These are phyloP conservation scores for Chaetoceros tenuissimus DNA, from an alignment of 108 stramenopile genomes.

Conservation along the genomic window DNA sequence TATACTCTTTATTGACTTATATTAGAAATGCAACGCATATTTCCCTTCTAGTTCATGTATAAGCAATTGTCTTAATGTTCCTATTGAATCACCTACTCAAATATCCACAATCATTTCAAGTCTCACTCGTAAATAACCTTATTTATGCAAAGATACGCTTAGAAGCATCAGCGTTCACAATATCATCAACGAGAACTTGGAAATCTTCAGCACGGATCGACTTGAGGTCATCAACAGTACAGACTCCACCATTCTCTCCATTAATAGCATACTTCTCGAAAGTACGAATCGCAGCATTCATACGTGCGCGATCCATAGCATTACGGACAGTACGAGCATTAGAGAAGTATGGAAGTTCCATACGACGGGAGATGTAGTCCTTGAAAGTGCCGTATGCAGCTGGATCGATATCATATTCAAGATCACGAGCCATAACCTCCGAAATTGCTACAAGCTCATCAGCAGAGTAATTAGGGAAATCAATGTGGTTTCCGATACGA, in stretches of 20 bases:
- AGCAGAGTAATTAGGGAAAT: conserved; percentile 95
- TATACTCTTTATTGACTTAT: too few relatives aligned
- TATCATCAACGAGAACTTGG: conserved; percentile 93
- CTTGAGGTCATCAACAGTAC: conserved; percentile 77
- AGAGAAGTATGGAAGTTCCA: conserved; percentile 96
- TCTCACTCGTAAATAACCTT: too few relatives aligned
- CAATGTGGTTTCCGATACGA: conserved; percentile 98
- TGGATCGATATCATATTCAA: conserved; percentile 84
- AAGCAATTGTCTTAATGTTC: too few relatives aligned
- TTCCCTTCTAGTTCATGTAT: too few relatives aligned
- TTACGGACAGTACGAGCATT: conserved; percentile 97
- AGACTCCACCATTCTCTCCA: conserved; percentile 74
- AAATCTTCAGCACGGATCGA: conserved; percentile 81
- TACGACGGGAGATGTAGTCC: conserved; percentile 85
- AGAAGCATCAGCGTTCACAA: conserved; percentile 62
- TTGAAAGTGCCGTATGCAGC: conserved; percentile 74
- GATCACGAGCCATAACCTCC: conserved; percentile 80
- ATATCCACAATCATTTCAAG: too few relatives aligned
- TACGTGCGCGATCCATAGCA: conserved; percentile 97
- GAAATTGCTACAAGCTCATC: conserved; percentile 95
- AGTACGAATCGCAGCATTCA: conserved; percentile 94
- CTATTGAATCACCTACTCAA: too few relatives aligned
- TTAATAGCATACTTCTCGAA: conserved; percentile 88
- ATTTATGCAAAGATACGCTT: conserved; percentile 90
- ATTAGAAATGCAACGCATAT: too few relatives aligned